phyloP scores from a whole-genome alignment of 805 yeast species.

The Cyberlindnera suaveolens region DNA sequence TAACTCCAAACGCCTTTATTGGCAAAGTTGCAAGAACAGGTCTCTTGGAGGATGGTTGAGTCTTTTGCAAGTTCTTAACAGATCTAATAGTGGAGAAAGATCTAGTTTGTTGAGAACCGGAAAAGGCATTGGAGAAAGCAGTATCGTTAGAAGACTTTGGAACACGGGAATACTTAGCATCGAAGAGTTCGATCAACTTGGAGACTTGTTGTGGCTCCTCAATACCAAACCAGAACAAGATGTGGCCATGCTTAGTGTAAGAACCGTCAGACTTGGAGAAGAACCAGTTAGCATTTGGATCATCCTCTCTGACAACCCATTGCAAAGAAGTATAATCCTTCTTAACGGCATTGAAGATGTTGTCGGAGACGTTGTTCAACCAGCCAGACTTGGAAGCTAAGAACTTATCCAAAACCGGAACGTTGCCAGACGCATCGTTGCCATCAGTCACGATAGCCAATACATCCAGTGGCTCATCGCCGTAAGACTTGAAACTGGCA shows the following conservation, averaged over 20 bases:
- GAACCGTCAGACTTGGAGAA: slow-evolving; percentile 94
- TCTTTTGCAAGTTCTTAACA: slow-evolving; percentile 2
- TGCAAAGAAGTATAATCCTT: slow-evolving; percentile 68
- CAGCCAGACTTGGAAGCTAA: slow-evolving; percentile 87
- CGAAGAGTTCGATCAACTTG: slow-evolving; percentile 54
- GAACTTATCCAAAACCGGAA: slow-evolving; percentile 78
- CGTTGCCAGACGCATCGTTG: slow-evolving; percentile 27
- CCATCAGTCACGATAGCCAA: slow-evolving; percentile 73
- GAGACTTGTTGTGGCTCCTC: slow-evolving; percentile 55
- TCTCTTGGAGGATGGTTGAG: slow-evolving; percentile 17
- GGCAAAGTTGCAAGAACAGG: slow-evolving; percentile 17
- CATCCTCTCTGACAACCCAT: slow-evolving; percentile 90
- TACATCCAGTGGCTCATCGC: slow-evolving; percentile 95
- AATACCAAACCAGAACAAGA: slow-evolving; percentile 93
- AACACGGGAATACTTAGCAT: slow-evolving; percentile 27
- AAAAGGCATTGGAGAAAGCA: slow-evolving; percentile 29
- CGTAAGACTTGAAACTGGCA: slow-evolving; percentile 65
- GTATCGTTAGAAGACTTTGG: slow-evolving; percentile 25
- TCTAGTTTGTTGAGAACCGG: slow-evolving; percentile 40
- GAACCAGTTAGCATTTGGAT: slow-evolving; percentile 86
- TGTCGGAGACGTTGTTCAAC: slow-evolving; percentile 96
- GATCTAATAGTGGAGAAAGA: slow-evolving; percentile 39
- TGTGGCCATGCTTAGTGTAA: slow-evolving; percentile 79
- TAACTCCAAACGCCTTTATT: slow-evolving; percentile 20
- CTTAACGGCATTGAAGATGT: slow-evolving; percentile 76